Evolutionary conservation across 192 early-diverging fungal species (phyloP), one percentile per base, ranked within the genome.

Genomic region (Paraglomus occultum): DNA sequence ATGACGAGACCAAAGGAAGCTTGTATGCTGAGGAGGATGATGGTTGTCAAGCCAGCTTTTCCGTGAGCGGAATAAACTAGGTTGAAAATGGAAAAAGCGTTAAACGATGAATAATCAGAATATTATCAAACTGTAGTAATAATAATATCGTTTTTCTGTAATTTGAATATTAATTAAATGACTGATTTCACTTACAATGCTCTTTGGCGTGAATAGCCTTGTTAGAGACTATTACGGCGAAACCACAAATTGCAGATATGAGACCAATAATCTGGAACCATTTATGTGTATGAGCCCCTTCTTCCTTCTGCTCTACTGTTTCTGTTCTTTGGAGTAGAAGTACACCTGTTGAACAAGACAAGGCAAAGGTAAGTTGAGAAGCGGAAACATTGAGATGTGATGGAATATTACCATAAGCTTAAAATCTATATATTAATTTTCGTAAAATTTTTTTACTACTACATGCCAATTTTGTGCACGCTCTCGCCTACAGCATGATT

Each of bases 271-370:
- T 45, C 8, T 77, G 75, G 54, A 77, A n/a, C 0, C 51, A 50
- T 5, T 55, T 71, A 74, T 80, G 79, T 5, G 51, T 49, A 18
- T 70, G 64, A 5, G 75, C 38, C 3, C 76, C 73, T n/a, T 44
- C 31, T 43, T 51, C 52, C 40, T 75, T 80, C 67, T 77, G 73
- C 49, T 71, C 67, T 42, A 51, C 23, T 7, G 73, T 75, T 22
- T 39, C 51, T 0, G 73, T 70, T 20, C 65, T 70, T 65, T 80
- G 79, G 17, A 80, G 64, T n/a, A 77, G 6, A 4, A 54, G 40
- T 38, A 71, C 67, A 6, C 73, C 79, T 80, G 43, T 22, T 18
- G 53, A 20, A 46, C n/a, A n/a, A n/a, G n/a, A n/a, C n/a, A 48
- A 40, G 9, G 11, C 42, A 31, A 57, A 12, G 14, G 7, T 17